Evolutionary conservation across 2,329 filamentous ascomycete genomes (phyloP).

Genomic region (Triangularia setosa): DNA sequence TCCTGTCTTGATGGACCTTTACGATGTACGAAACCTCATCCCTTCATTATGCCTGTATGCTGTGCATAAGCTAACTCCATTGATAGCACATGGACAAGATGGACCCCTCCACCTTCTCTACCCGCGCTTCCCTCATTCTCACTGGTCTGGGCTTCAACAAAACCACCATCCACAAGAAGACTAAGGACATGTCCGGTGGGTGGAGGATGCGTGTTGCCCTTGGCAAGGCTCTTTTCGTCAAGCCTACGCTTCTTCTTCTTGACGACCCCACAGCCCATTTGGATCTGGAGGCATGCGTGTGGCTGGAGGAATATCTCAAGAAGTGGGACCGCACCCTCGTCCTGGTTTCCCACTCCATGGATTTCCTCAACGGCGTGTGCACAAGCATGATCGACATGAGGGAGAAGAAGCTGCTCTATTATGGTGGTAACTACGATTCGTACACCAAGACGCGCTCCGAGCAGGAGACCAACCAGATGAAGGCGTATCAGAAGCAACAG

Average conservation of each 20-base stretch:
- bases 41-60: too few species aligned
- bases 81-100: conserved; percentile 94
- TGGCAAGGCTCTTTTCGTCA: conserved; percentile 96
- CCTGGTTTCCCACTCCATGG: conserved; percentile 95
- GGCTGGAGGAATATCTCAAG: conserved; percentile 99
- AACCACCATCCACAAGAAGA: conserved; percentile 96
- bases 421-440: conserved; percentile 99
- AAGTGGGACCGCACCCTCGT: conserved; percentile 98
- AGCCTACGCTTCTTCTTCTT: conserved; percentile 89
- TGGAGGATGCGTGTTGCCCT: conserved; percentile 99
- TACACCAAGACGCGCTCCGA: conserved; percentile 92
- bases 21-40: conserved; percentile 65
- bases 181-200: conserved; percentile 99
- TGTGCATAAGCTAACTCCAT: conserved; percentile 19
- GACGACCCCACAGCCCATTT: conserved; percentile 99
- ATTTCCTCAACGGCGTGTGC: conserved; percentile 99
- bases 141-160: conserved; percentile 99
- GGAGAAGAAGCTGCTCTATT: conserved; percentile 83
- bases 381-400: conserved; percentile 99
- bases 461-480: conserved; percentile 97
- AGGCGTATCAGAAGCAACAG: conserved; percentile 98
- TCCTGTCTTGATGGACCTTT: conserved; percentile 86
- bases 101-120: conserved; percentile 96
- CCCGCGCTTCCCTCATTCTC: conserved; percentile 90
- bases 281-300: conserved; percentile 98